Evolutionary conservation across 2,329 filamentous ascomycete species (phyloP), one percentile per base, ranked within the genome.

Genomic region (Penicillium sp.): DNA sequence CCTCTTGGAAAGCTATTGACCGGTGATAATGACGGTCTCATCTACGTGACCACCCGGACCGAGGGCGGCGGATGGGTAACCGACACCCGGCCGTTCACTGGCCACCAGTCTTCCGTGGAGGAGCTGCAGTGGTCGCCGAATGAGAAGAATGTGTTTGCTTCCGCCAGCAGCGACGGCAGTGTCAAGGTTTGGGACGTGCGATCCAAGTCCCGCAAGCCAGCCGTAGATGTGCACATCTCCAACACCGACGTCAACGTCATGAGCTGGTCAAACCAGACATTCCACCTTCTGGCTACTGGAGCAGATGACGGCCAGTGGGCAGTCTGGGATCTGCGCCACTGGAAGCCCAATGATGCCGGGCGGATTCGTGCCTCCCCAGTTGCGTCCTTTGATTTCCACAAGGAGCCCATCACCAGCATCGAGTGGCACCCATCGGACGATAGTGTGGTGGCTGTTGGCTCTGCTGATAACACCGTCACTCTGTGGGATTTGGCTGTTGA

Each of bases 341-440:
- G 94, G 94, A 97, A 97, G 81, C 87, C 88, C 2, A 82, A 81
- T 65, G 77, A 75, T 59, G 75, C 81, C 35, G 80, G 80, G 58
- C 81, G 76, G 52, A 71, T 77, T 68, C 85, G 83, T 80, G 89
- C 90, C 6, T 88, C 88, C 52, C 91, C 95, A 0, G 91, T 98
- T n/a, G 95, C 95, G 3, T 90, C 89, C 70, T 99, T 98, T 80
- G 85, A 88, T 72, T 98, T 97, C 83, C 93, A 99, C 84, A 94
- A 92, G 78, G 92, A 97, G 78, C 95, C 97, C 70, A 92, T 99
- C 71, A 99, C 95, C 6, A 92, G 90, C 68, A 86, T 99, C 42
- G 93, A 98, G 80, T 99, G 95, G 94, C 94, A 98, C 78, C 94
- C 95, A 2, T 94, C 92, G 1, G 95, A 99, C 73, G 94, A 99